A percentile compares a stretch with the other conserved stretches of the same genome.
phyloP scores from a whole-genome alignment of 108 stramenopile genomes.

The Fistulifera solaris region DNA sequence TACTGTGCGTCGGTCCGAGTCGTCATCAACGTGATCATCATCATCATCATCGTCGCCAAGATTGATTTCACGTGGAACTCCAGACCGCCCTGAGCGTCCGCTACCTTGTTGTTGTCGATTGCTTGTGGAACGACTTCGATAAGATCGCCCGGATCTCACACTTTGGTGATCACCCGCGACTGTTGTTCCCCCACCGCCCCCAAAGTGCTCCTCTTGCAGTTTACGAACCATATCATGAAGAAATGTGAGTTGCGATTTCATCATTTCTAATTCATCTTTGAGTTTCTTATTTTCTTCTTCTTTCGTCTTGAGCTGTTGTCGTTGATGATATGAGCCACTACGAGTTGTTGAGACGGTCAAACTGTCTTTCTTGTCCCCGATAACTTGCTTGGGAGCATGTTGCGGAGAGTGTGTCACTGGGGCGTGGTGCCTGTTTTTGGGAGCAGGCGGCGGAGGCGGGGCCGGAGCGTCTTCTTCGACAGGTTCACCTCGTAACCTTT shows the following conservation, averaged over 20 bases:
- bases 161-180: neutral
- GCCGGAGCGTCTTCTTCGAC: neutral
- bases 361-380: conserved; percentile 2
- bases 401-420: neutral
- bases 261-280: conserved; percentile 25
- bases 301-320: conserved; percentile 1
- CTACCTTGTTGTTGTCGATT: neutral
- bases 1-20: conserved; percentile 4
- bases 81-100: conserved; percentile 4
- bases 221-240: conserved; percentile 30
- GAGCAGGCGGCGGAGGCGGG: neutral
- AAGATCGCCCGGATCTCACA: neutral
- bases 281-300: conserved; percentile 25
- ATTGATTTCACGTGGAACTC: conserved; percentile 11
- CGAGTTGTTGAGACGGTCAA: conserved; percentile 10
- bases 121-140: conserved; percentile 3
- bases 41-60: conserved; percentile 22
- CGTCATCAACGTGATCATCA: conserved; percentile 12
- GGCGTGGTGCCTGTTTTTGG: neutral
- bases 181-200: neutral
- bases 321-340: conserved; percentile 1
- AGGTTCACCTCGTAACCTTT: neutral
- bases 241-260: conserved; percentile 31
- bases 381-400: neutral
- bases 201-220: conserved; percentile 15